Conservation (phyloP, 371 early-diverging fungal genomes). For the Mortierella sp. region DNA sequence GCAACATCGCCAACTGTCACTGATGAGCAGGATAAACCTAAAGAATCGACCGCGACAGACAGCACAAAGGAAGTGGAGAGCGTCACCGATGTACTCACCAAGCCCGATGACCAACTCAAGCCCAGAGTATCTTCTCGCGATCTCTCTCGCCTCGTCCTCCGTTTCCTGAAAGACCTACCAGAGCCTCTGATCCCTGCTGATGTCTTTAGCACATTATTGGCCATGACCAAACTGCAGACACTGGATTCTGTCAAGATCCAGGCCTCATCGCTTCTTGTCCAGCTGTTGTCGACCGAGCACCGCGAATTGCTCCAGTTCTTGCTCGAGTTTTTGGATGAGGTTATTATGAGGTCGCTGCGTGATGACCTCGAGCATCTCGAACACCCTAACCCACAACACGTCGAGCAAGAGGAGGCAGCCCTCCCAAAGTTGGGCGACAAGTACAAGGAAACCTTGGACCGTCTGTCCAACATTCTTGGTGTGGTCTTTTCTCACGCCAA, state of each 20-base stretch:
- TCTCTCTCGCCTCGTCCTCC: constrained; percentile 33
- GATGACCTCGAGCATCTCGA: constrained; percentile 12
- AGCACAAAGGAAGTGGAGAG: not conserved
- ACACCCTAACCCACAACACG: not conserved
- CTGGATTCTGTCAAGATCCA: constrained; percentile 31
- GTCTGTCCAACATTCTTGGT: constrained; percentile 16
- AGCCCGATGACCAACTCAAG: not conserved
- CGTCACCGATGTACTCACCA: not conserved
- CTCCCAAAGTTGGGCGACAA: not conserved
- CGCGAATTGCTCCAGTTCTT: constrained; percentile 34
- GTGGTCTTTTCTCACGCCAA: constrained; percentile 1
- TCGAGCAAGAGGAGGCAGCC: not conserved
- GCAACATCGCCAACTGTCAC: not conserved
- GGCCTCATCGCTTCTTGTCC: constrained; percentile 18
- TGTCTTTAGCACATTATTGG: constrained; percentile 22
- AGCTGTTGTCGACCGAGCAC: constrained; percentile 13
- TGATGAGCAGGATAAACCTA: not conserved
- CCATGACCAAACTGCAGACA: constrained; percentile 21
- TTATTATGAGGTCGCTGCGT: constrained; percentile 13
- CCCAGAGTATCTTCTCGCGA: constrained; percentile 17
- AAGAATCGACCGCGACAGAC: not conserved
- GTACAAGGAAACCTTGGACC: constrained; percentile 9
- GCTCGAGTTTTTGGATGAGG: constrained; percentile 29
- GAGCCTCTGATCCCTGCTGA: constrained; percentile 30
- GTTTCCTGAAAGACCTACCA: constrained; percentile 30